These are phyloP conservation scores for Pichia sp. DNA, from an alignment of 1,139 yeast species.

Conservation along the genomic window DNA sequence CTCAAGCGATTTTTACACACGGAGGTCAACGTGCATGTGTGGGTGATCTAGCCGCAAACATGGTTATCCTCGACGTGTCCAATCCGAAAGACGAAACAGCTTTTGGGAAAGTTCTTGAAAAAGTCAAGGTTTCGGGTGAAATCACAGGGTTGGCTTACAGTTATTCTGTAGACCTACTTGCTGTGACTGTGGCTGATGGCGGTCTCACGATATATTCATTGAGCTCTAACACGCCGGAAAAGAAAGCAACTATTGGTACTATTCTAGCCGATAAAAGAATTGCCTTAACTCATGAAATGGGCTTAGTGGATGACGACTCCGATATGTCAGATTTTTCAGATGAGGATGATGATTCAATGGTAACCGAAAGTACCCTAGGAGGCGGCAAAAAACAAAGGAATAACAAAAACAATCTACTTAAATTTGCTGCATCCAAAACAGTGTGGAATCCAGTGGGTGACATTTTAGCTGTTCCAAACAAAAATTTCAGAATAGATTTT, in stretches of 20 bases:
- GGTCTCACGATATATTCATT: conserved; percentile 60
- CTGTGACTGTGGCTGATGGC: conserved; percentile 68
- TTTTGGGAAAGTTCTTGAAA: conserved; percentile 27
- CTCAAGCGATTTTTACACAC: conserved; percentile 63
- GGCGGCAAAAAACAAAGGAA: conserved; percentile 8
- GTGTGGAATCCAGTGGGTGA: conserved; percentile 66
- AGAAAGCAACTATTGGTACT: conserved; percentile 20
- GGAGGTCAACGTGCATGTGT: conserved; percentile 65
- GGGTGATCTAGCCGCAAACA: conserved; percentile 73
- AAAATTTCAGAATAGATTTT: conserved; percentile 34
- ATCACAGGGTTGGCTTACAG: conserved; percentile 60
- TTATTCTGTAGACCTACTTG: conserved; percentile 52
- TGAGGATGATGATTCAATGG: conserved; percentile 20
- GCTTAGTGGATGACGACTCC: conserved; percentile 23
- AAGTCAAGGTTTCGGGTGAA: conserved; percentile 44
- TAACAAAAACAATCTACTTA: conserved; percentile 10
- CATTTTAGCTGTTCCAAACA: conserved; percentile 49
- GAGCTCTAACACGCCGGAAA: conserved; percentile 34
- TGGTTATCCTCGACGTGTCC: conserved; percentile 48
- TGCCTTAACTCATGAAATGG: conserved; percentile 16
- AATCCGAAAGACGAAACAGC: conserved; percentile 27
- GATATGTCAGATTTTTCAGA: conserved; percentile 25
- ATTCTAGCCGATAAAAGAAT: conserved; percentile 26
- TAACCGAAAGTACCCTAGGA: conserved; percentile 13
- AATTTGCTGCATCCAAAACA: conserved; percentile 34